Percentiles rank a stretch among this genome's conserved stretches.
These are phyloP conservation scores for Terfezia claveryi DNA, from an alignment of 495 filamentous ascomycete species.

Conservation along the genomic window DNA sequence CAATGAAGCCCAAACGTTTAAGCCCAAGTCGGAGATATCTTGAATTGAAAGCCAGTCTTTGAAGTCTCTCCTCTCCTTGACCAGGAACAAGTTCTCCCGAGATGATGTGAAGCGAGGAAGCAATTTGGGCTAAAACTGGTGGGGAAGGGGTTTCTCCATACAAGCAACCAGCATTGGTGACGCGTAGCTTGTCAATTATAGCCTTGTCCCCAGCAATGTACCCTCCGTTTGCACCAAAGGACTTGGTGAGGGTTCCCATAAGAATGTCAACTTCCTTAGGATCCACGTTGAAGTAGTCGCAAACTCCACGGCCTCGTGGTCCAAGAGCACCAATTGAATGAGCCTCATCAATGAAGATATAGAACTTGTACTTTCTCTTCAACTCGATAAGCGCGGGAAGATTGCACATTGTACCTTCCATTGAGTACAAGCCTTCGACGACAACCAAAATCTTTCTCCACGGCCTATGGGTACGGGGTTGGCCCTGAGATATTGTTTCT, in stretches of 20 bases:
- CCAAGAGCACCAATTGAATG: constrained; percentile 91
- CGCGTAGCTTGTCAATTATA: constrained; percentile 76
- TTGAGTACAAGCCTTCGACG: constrained; percentile 92
- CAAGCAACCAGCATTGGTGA: constrained; percentile 64
- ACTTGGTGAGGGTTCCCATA: constrained; percentile 96
- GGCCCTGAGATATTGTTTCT: constrained; percentile 83
- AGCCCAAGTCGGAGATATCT: constrained; percentile 89
- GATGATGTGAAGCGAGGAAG: constrained; percentile 65
- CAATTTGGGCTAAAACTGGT: constrained; percentile 70
- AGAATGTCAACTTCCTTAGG: constrained; percentile 77
- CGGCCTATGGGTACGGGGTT: constrained; percentile 85
- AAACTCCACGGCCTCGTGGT: constrained; percentile 71
- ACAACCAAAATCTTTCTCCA: constrained; percentile 98
- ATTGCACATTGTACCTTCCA: constrained; percentile 98
- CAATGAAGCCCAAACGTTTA: constrained; percentile 90
- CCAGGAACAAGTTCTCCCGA: constrained; percentile 67
- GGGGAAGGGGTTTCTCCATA: constrained; percentile 78
- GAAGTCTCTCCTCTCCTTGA: constrained; percentile 86
- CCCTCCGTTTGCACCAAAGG: constrained; percentile 93
- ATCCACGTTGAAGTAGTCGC: constrained; percentile 88
- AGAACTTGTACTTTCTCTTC: constrained; percentile 90
- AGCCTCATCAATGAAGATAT: constrained; percentile 87
- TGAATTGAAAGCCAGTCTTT: constrained; percentile 94
- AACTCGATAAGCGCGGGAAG: constrained; percentile 65
- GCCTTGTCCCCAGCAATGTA: constrained; percentile 80